These are phyloP conservation scores for Sugiyamaella neomexicana DNA, from an alignment of 1,139 yeast genomes.

Conservation along the genomic window DNA sequence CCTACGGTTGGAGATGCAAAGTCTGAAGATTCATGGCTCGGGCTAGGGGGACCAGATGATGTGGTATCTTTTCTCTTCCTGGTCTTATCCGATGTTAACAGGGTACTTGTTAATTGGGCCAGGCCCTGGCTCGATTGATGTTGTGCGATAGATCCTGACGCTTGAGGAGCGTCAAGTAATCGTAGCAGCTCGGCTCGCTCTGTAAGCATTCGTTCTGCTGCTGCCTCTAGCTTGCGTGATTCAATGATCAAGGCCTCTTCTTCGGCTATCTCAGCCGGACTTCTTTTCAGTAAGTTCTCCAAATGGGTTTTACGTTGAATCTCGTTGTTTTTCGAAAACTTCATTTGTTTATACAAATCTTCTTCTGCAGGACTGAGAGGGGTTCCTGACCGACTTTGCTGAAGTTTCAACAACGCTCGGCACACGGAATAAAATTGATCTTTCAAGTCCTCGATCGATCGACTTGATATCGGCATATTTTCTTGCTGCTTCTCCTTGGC, in stretches of 20 bases:
- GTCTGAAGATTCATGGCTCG: slow-evolving; percentile 44
- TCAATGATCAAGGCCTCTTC: slow-evolving; percentile 93
- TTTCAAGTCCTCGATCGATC: slow-evolving; percentile 73
- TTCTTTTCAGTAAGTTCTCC: slow-evolving; percentile 70
- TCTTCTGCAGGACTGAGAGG: slow-evolving; percentile 39
- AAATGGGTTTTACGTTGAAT: slow-evolving; percentile 76
- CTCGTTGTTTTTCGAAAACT: slow-evolving; percentile 69
- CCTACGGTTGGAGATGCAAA: slow-evolving; percentile 49
- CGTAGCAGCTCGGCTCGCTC: slow-evolving; percentile 82
- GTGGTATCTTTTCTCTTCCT: slow-evolving; percentile 51
- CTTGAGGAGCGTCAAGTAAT: slow-evolving; percentile 83
- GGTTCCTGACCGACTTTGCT: slow-evolving; percentile 47
- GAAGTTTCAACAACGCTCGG: slow-evolving; percentile 46
- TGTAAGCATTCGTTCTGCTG: slow-evolving; percentile 82
- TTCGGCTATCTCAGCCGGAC: slow-evolving; percentile 97
- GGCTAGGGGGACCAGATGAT: slow-evolving; percentile 18
- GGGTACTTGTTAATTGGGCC: slow-evolving; percentile 76
- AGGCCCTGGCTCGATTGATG: slow-evolving; percentile 87
- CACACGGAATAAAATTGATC: slow-evolving; percentile 72
- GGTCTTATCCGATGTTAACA: slow-evolving; percentile 74
- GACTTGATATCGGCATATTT: neutral
- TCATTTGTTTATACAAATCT: slow-evolving; percentile 45
- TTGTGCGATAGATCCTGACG: slow-evolving; percentile 73
- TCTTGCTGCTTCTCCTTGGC: no score
- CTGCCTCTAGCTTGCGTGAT: slow-evolving; percentile 87